phyloP scores from a whole-genome alignment of 1,284 basidiomycete genomes.

The Serendipita sp. region DNA sequence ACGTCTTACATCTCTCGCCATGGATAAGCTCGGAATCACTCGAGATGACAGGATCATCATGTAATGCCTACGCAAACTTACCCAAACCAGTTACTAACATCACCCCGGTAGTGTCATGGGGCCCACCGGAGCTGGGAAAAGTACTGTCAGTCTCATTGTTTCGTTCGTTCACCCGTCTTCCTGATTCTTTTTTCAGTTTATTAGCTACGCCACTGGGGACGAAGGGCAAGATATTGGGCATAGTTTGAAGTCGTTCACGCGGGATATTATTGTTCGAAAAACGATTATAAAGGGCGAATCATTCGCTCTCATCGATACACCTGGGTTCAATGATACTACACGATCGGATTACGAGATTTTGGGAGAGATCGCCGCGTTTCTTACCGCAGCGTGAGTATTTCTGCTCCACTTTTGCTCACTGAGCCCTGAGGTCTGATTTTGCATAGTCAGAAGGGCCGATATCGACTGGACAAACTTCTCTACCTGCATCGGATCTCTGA shows the following conservation, averaged over 20 bases:
- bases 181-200: background rate
- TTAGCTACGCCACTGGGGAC: background rate
- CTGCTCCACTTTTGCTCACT: background rate
- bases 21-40: background rate
- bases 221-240: background rate
- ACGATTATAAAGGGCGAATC: background rate
- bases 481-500: slow-evolving; percentile 21
- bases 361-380: background rate
- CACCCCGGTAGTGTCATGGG: background rate
- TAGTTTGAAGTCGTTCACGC: background rate
- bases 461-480: slow-evolving; percentile 19
- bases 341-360: background rate
- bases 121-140: background rate
- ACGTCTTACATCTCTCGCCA: background rate
- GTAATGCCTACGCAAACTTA: background rate
- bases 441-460: slow-evolving; percentile 15
- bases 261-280: background rate
- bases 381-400: background rate
- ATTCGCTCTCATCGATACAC: background rate
- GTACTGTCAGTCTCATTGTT: too few relatives aligned
- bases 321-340: background rate
- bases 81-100: background rate
- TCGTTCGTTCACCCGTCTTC: too few relatives aligned
- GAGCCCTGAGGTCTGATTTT: too few relatives aligned
- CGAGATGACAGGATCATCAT: background rate